These are phyloP conservation scores for Nigrograna mackinnonii DNA, from an alignment of 2,329 filamentous ascomycete species.

Conservation along the genomic window DNA sequence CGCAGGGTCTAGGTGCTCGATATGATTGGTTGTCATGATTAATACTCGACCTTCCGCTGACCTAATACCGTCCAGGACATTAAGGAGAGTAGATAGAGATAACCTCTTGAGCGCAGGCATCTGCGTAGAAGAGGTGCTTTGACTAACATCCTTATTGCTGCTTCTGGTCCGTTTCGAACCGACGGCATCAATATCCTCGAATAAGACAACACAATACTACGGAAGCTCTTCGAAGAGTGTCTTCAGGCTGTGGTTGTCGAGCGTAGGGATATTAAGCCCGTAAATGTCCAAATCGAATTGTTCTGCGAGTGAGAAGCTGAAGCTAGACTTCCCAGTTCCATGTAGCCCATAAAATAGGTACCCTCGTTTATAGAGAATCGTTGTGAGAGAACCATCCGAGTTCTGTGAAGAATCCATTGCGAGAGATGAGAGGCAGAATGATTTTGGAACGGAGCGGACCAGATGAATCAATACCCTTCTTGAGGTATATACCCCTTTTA, in stretches of 20 bases:
- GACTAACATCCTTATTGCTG: slow-evolving; percentile 1
- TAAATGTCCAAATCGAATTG: slow-evolving; percentile 12
- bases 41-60: slow-evolving; percentile 70
- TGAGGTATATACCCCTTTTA: no score
- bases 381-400: no score
- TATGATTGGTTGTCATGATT: slow-evolving; percentile 80
- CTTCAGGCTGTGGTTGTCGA: slow-evolving; percentile 12
- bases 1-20: slow-evolving; percentile 55
- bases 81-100: slow-evolving; percentile 75
- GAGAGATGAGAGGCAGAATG: no score
- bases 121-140: slow-evolving; percentile 6
- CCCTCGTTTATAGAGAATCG: slow-evolving; percentile 16
- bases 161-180: neutral
- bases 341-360: slow-evolving; percentile 16
- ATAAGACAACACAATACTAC: slow-evolving; percentile 13
- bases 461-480: no score
- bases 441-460: no score
- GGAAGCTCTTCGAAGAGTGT: slow-evolving; percentile 15
- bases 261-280: slow-evolving; percentile 11
- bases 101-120: slow-evolving; percentile 51
- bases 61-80: slow-evolving; percentile 79
- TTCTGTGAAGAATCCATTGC: no score
- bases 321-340: slow-evolving; percentile 7
- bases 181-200: slow-evolving; percentile 18
- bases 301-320: neutral